Evolutionary conservation across 306 rosid species (phyloP).

Genomic region (Begonia peltatifolia): DNA sequence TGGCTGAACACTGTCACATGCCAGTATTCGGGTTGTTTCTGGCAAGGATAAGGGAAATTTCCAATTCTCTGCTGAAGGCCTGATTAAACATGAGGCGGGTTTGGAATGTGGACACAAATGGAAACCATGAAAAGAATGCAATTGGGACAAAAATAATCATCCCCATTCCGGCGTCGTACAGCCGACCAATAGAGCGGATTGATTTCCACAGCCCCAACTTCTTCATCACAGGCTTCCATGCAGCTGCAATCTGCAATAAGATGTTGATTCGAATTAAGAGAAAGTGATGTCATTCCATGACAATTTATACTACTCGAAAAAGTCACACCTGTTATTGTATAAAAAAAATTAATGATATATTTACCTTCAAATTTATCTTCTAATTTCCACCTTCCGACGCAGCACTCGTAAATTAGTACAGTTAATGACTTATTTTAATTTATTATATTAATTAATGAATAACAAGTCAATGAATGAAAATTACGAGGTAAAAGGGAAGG

Average conservation of each 20-base stretch:
- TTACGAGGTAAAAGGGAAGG: too few species aligned
- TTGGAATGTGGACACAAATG: conserved; percentile 87
- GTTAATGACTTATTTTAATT: too few species aligned
- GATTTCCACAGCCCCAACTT: conserved; percentile 72
- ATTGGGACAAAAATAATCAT: conserved; percentile 76
- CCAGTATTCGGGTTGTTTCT: conserved; percentile 78
- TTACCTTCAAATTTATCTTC: too few species aligned
- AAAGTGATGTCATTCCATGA: not conserved
- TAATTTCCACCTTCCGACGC: too few species aligned
- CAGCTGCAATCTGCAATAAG: conserved; percentile 61
- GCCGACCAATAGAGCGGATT: conserved; percentile 62
- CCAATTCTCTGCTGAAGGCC: conserved; percentile 90
- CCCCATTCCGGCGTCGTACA: conserved; percentile 96
- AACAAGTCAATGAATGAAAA: too few species aligned
- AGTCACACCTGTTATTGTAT: too few species aligned
- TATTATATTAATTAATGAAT: too few species aligned
- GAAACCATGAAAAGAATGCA: conserved; percentile 81
- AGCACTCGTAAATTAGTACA: too few species aligned
- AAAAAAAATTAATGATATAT: too few species aligned
- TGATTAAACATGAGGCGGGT: conserved; percentile 93
- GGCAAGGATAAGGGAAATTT: conserved; percentile 80
- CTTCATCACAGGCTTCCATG: conserved; percentile 85
- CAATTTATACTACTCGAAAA: too few species aligned
- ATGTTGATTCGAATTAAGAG: not conserved
- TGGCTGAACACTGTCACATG: conserved; percentile 6